Conservation (phyloP, 2,329 filamentous ascomycete species). For the Cordyceps pruinosa region DNA sequence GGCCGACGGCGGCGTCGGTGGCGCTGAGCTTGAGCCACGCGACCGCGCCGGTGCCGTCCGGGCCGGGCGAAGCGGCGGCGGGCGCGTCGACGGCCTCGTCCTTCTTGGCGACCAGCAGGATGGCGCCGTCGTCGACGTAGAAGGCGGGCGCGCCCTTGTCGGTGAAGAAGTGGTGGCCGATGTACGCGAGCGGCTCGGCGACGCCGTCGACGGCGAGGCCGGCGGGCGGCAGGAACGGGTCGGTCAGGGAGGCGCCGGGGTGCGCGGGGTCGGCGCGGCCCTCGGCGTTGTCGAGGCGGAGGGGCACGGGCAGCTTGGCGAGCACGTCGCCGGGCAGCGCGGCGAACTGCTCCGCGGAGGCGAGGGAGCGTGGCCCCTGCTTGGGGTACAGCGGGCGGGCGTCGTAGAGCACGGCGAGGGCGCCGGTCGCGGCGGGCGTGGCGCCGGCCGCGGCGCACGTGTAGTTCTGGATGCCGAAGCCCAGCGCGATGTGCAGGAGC, state of each 20-base stretch:
- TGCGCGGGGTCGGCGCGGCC: constrained; percentile 23
- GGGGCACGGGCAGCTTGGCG: constrained; percentile 36
- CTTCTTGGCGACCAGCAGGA: constrained; percentile 42
- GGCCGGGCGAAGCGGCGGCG: constrained; percentile 35
- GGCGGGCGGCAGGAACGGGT: constrained; percentile 40
- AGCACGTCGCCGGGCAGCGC: constrained; percentile 35
- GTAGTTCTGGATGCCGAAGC: constrained; percentile 64
- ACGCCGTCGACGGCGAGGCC: constrained; percentile 32
- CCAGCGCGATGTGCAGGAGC: constrained; percentile 51
- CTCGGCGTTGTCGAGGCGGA: constrained; percentile 35
- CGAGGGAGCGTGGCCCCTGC: constrained; percentile 31
- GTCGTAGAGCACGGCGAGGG: constrained; percentile 56
- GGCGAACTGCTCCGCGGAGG: constrained; percentile 29
- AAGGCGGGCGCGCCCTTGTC: constrained; percentile 49
- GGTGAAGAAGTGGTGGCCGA: constrained; percentile 65
- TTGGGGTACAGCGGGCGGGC: constrained; percentile 45
- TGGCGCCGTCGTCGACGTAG: constrained; percentile 37
- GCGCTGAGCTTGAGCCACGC: constrained; percentile 46
- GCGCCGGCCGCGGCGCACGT: constrained; percentile 42
- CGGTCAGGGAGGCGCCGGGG: constrained; percentile 36
- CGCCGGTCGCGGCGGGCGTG: constrained; percentile 39
- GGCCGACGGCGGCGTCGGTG: constrained; percentile 31
- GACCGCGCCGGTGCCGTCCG: constrained; percentile 44
- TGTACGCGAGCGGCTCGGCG: constrained; percentile 30
- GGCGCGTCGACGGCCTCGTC: constrained; percentile 46